Evolutionary conservation across 257 asterid species (phyloP).

Genomic region (Leptodermis oblonga): DNA sequence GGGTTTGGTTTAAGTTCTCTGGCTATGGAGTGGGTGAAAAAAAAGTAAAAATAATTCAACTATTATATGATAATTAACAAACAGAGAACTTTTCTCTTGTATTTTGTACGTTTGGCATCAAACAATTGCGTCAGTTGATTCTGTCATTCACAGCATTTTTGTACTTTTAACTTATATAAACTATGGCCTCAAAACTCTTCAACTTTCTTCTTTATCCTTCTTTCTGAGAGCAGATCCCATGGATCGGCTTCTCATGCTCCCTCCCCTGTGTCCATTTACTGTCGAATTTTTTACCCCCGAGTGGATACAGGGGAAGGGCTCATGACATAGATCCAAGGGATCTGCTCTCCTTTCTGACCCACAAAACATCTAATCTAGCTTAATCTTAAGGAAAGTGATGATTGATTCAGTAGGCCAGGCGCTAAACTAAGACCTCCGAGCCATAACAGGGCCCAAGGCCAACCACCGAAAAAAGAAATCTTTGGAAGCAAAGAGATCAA

Average conservation of each 20-base stretch:
- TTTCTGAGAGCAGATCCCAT: too few relatives aligned
- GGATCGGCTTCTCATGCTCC: too few relatives aligned
- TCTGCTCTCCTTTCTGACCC: too few relatives aligned
- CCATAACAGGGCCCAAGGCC: background rate
- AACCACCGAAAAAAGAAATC: background rate
- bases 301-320: too few relatives aligned
- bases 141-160: background rate
- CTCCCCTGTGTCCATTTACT: too few relatives aligned
- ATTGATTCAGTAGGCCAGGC: too few relatives aligned
- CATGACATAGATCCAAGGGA: too few relatives aligned
- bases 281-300: too few relatives aligned
- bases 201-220: background rate
- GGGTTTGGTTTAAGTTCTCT: slow-evolving; percentile 10
- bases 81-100: background rate
- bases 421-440: background rate
- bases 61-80: background rate
- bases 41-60: background rate
- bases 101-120: background rate
- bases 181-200: background rate
- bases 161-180: background rate
- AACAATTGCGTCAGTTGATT: slow-evolving; percentile 12
- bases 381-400: background rate
- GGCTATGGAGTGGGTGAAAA: slow-evolving; percentile 40
- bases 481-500: background rate
- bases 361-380: background rate